phyloP scores from a whole-genome alignment of 768 basidiomycete genomes.

The Lentinula raphanica region DNA sequence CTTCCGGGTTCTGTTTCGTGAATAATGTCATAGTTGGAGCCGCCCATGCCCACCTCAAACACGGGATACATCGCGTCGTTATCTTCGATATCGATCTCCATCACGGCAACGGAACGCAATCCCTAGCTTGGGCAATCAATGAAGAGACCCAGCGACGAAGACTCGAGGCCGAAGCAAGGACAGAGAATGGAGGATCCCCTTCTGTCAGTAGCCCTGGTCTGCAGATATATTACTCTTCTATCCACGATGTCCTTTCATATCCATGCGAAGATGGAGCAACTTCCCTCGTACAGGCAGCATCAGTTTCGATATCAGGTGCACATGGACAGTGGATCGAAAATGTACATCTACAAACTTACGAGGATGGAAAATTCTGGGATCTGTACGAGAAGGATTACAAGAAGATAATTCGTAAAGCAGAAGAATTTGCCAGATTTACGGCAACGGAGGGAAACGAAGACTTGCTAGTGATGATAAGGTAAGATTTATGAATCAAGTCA shows the following conservation, averaged over 20 bases:
- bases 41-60: slow-evolving; percentile 82
- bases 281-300: slow-evolving; percentile 79
- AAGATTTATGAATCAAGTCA: slow-evolving; percentile 7
- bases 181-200: slow-evolving; percentile 19
- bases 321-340: slow-evolving; percentile 90
- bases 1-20: slow-evolving; percentile 91
- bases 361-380: slow-evolving; percentile 69
- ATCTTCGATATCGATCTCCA: slow-evolving; percentile 93
- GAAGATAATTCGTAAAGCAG: slow-evolving; percentile 58
- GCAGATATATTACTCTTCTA: slow-evolving; percentile 80
- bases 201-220: slow-evolving; percentile 37
- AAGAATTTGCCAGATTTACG: slow-evolving; percentile 64
- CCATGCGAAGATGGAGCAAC: slow-evolving; percentile 91
- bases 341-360: slow-evolving; percentile 74
- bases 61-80: slow-evolving; percentile 71
- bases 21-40: slow-evolving; percentile 91
- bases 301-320: slow-evolving; percentile 66
- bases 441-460: slow-evolving; percentile 54
- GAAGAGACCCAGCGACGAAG: slow-evolving; percentile 74
- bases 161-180: slow-evolving; percentile 45
- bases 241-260: slow-evolving; percentile 91
- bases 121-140: slow-evolving; percentile 87
- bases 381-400: slow-evolving; percentile 68
- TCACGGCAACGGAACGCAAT: slow-evolving; percentile 94
- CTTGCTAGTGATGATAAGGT: slow-evolving; percentile 87